phyloP scores from a whole-genome alignment of 2,329 filamentous ascomycete species.

The Alternaria triticimaculans region DNA sequence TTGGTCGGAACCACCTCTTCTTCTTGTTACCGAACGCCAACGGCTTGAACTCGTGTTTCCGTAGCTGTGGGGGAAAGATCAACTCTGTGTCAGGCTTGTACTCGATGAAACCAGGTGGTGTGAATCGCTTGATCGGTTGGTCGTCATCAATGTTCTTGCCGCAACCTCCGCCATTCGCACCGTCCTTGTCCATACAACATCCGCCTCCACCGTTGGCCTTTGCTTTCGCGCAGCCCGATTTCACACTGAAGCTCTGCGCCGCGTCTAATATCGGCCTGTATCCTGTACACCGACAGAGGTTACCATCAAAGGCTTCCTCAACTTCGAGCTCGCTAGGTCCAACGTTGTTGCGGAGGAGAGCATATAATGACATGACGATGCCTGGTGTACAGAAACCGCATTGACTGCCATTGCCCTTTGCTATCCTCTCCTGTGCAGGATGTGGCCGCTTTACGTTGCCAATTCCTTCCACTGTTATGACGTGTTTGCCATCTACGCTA shows the following conservation, averaged over 20 bases:
- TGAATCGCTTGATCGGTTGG: constrained; percentile 68
- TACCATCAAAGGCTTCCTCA: constrained; percentile 97
- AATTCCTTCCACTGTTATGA: constrained; percentile 96
- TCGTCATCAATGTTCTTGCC: constrained; percentile 50
- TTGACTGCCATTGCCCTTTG: constrained; percentile 89
- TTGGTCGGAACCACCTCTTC: constrained; percentile 91
- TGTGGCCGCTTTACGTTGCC: constrained; percentile 87
- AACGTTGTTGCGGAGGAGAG: constrained; percentile 83
- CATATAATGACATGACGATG: constrained; percentile 97
- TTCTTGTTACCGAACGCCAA: constrained; percentile 92
- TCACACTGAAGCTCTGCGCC: constrained; percentile 82
- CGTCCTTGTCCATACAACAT: constrained; percentile 72
- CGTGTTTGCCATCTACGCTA: constrained; percentile 95
- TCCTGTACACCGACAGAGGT: constrained; percentile 92
- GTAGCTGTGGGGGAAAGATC: constrained; percentile 88
- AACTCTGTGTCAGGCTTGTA: constrained; percentile 94
- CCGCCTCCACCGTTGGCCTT: constrained; percentile 65
- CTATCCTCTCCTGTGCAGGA: constrained; percentile 88
- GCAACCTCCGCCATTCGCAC: constrained; percentile 53
- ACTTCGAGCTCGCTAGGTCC: constrained; percentile 80
- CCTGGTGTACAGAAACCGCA: constrained; percentile 97
- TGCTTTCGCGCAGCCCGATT: constrained; percentile 62
- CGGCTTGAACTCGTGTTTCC: constrained; percentile 80
- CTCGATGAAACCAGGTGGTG: constrained; percentile 88
- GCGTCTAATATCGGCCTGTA: constrained; percentile 94